Evolutionary conservation across 305 asterid genomes (phyloP), one percentile per base, ranked within the genome.

Genomic region (Fraxinus sp.): DNA sequence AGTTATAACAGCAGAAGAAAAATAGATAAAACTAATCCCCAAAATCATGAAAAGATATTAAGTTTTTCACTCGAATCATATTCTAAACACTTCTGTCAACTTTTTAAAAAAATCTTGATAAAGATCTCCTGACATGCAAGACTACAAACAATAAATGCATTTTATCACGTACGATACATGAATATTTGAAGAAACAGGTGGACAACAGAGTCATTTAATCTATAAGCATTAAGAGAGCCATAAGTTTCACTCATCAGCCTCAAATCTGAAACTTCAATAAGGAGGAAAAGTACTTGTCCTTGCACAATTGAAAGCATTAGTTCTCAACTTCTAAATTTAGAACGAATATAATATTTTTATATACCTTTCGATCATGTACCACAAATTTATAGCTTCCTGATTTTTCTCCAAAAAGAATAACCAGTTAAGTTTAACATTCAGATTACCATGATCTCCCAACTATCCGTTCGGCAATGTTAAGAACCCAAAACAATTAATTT

Each of bases 11-110:
- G n/a, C 78, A 83, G 16, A 83, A 30, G 78, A 66, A 73, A 20
- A 82, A 76, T 24, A 39, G 82, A 78, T 70, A 76, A 64, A 64
- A 64, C 59, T 76, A 35, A n/a, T 33, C 39, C 64, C 57, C 20
- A 78, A 32, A 80, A 72, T 64, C 76, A 68, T 49, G 74, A 78
- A 75, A 30, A 7, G 41, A 32, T n/a, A 26, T 28, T 28, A 71
- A 28, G 10, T 11, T 16, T 33, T 77, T 68, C 2, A 80, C 28
- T 76, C 30, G 62, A 73, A 10, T 41, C 49, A 41, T 5, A 82
- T 41, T 44, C 37, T n/a, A 62, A 64, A 78, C 80, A 78, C 52
- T 46, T 39, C 5, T 32, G 52, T 33, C 35, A 35, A 82, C 64
- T 59, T 33, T 79, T 32, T 80, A 76, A 83, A 33, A 68, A 79